Conservation (phyloP, 768 basidiomycete species). For the Favolaschia claudopus region DNA sequence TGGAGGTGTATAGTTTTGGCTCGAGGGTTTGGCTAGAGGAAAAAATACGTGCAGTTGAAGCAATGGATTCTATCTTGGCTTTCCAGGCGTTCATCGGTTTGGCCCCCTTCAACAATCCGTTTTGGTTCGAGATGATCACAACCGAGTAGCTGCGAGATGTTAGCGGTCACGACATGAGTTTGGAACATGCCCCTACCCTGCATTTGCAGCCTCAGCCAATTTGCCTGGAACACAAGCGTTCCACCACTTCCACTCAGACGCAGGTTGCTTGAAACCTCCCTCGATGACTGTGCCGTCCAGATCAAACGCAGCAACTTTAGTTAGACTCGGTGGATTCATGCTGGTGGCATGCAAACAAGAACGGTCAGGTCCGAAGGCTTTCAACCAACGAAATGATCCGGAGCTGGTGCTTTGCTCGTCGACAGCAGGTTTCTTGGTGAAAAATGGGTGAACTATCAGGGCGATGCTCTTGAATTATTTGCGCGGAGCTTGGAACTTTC, state of each 20-base stretch:
- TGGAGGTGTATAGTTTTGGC: conserved; percentile 32
- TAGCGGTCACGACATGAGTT: background rate
- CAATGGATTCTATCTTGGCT: conserved; percentile 75
- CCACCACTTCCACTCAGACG: conserved; percentile 75
- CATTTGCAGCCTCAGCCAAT: conserved; percentile 62
- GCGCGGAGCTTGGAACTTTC: no score
- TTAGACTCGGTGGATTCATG: conserved; percentile 47
- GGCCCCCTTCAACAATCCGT: conserved; percentile 45
- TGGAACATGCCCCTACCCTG: conserved; percentile 58
- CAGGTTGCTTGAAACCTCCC: conserved; percentile 39
- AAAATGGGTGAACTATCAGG: no score
- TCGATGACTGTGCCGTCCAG: conserved; percentile 90
- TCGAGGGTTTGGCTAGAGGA: no score
- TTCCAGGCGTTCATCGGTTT: conserved; percentile 74
- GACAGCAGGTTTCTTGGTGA: no score
- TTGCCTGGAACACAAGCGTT: conserved; percentile 64
- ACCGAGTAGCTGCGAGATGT: conserved; percentile 62
- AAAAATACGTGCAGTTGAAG: conserved; percentile 62
- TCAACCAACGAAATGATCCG: conserved; percentile 49
- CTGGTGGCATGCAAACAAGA: conserved; percentile 54
- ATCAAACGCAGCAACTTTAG: conserved; percentile 84
- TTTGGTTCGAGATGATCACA: conserved; percentile 86
- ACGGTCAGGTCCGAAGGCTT: conserved; percentile 43
- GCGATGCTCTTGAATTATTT: no score
- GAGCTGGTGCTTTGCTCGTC: no score